phyloP scores from a whole-genome alignment of 768 basidiomycete genomes.

The Tulasnella sp. region DNA sequence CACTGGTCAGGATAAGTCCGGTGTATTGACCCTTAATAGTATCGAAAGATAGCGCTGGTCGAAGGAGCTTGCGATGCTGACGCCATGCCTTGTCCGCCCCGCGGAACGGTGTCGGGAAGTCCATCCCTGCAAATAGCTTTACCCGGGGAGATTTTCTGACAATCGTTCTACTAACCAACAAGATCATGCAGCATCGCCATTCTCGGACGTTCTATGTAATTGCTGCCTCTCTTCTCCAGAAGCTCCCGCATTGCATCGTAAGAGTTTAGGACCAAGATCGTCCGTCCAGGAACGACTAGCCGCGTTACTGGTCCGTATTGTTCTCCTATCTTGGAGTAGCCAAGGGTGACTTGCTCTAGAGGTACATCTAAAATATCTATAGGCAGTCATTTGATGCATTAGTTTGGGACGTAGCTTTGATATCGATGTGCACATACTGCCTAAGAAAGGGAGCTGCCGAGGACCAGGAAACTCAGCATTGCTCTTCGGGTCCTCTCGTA shows the following conservation, averaged over 20 bases:
- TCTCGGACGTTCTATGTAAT: not conserved
- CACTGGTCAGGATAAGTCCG: not conserved
- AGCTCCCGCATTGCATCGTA: not conserved
- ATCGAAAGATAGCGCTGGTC: not conserved
- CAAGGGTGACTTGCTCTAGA: too few species aligned
- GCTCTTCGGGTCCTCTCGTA: too few species aligned
- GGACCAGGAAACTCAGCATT: too few species aligned
- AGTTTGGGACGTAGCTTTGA: too few species aligned
- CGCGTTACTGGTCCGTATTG: too few species aligned
- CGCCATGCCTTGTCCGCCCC: not conserved
- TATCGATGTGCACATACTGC: too few species aligned
- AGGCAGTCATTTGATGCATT: too few species aligned
- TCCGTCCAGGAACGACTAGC: too few species aligned
- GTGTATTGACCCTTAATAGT: not conserved
- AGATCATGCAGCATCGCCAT: not conserved
- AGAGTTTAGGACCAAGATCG: too few species aligned
- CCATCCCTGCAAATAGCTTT: not conserved
- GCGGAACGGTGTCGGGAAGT: not conserved
- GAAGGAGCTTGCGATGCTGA: not conserved
- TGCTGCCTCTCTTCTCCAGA: not conserved
- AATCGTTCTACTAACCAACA: not conserved
- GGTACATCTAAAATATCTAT: too few species aligned
- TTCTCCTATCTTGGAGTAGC: too few species aligned
- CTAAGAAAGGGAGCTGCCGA: too few species aligned
- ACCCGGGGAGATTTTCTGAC: not conserved